Conservation (phyloP, 2,329 filamentous ascomycete species). For the Cladosporium austrohemisphaericum region DNA sequence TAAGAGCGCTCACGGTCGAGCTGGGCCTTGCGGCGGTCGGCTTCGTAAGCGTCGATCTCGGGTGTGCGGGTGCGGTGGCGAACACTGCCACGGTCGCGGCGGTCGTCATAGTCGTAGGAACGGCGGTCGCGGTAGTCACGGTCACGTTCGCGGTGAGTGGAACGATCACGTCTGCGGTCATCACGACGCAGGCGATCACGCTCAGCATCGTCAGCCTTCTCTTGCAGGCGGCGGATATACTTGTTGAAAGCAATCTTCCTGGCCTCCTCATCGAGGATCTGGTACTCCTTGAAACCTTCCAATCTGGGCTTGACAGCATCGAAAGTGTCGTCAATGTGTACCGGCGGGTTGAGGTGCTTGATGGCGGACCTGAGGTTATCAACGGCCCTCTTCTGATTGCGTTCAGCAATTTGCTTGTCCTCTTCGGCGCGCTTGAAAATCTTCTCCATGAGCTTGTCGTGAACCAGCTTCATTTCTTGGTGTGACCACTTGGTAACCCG, state of each 20-base stretch:
- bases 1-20: conserved; percentile 93
- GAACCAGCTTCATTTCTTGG: conserved; percentile 75
- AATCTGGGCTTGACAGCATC: conserved; percentile 80
- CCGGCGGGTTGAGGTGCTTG: conserved; percentile 84
- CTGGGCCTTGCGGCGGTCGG: conserved; percentile 87
- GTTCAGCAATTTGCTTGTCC: conserved; percentile 75
- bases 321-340: conserved; percentile 75
- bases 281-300: conserved; percentile 77
- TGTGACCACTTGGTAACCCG: conserved; percentile 83
- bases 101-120: conserved; percentile 39
- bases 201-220: conserved; percentile 82
- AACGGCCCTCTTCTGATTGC: conserved; percentile 76
- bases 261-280: conserved; percentile 77
- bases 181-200: conserved; percentile 45
- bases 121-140: conserved; percentile 38
- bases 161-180: conserved; percentile 37
- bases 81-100: conserved; percentile 42
- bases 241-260: conserved; percentile 87
- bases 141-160: conserved; percentile 35
- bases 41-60: conserved; percentile 90
- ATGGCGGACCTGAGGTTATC: conserved; percentile 82
- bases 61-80: conserved; percentile 63
- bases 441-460: conserved; percentile 84
- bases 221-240: conserved; percentile 81
- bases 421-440: conserved; percentile 75